Evolutionary conservation across 2,329 filamentous ascomycete genomes (phyloP).

Genomic region (Fusarium subglutinans): DNA sequence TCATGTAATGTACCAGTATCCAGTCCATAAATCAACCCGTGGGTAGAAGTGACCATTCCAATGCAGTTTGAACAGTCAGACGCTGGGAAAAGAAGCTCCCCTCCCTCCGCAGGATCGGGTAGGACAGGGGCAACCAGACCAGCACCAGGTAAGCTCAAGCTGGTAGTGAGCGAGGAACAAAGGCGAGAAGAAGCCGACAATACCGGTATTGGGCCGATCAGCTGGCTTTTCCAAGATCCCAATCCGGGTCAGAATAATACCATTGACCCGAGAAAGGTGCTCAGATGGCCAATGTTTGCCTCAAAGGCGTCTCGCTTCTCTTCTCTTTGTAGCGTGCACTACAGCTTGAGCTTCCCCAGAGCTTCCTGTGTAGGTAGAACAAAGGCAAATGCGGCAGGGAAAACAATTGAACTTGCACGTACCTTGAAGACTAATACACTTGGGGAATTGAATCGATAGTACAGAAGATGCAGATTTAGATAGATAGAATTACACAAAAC

Average conservation of each 20-base stretch:
- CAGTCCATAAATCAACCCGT: conserved; percentile 36
- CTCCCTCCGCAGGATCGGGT: conserved; percentile 29
- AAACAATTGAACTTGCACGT: conserved; percentile 32
- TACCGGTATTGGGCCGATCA: conserved; percentile 26
- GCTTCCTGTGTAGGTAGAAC: conserved; percentile 17
- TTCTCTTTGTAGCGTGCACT: not conserved
- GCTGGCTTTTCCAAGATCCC: conserved; percentile 26
- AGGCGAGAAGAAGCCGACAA: conserved; percentile 12
- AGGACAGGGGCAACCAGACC: conserved; percentile 17
- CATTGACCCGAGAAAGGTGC: conserved; percentile 6
- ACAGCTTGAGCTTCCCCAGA: conserved; percentile 10
- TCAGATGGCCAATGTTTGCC: conserved; percentile 21
- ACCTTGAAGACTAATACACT: conserved; percentile 39
- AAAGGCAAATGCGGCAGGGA: conserved; percentile 17
- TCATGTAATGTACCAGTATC: conserved; percentile 19
- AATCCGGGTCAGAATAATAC: conserved; percentile 29
- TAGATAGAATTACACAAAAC: conserved; percentile 30
- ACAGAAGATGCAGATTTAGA: conserved; percentile 25
- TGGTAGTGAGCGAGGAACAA: conserved; percentile 1
- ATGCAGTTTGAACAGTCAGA: conserved; percentile 5
- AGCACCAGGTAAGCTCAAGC: not conserved
- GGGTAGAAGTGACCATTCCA: conserved; percentile 26
- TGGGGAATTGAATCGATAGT: conserved; percentile 19
- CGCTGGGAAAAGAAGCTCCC: conserved; percentile 25
- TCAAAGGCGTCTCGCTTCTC: conserved; percentile 18